Conservation (phyloP, 2,329 filamentous ascomycete species). For the Nothophaeocryptopus gaeumannii region DNA sequence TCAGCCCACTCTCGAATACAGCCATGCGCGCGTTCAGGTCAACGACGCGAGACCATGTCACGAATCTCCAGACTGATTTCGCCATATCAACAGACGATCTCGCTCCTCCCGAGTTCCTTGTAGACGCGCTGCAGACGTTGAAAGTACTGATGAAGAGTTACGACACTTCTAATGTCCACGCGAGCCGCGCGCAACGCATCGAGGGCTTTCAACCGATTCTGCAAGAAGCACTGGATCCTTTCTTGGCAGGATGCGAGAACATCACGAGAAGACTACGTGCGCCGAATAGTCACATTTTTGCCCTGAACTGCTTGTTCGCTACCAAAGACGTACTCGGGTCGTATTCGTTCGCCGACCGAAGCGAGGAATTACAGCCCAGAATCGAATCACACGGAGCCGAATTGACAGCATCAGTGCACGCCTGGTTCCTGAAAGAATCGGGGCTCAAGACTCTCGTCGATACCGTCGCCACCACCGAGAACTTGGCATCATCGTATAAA, state of each 20-base stretch:
- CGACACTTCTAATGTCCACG: constrained; percentile 70
- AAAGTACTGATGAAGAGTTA: constrained; percentile 79
- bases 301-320: constrained; percentile 67
- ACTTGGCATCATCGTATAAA: constrained; percentile 29
- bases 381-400: constrained; percentile 40
- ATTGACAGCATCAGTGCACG: constrained; percentile 57
- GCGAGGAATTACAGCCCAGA: constrained; percentile 27
- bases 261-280: constrained; percentile 61
- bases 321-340: constrained; percentile 55
- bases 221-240: constrained; percentile 79
- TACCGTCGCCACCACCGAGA: constrained; percentile 26
- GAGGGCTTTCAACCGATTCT: constrained; percentile 73
- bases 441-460: constrained; percentile 56
- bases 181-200: constrained; percentile 52
- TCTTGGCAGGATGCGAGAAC: constrained; percentile 70
- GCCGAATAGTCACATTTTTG: constrained; percentile 65
- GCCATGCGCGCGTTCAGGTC: constrained; percentile 79
- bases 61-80: constrained; percentile 69
- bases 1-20: constrained; percentile 68
- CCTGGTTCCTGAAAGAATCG: constrained; percentile 71
- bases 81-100: constrained; percentile 70
- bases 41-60: constrained; percentile 75
- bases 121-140: constrained; percentile 75
- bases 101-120: constrained; percentile 73
- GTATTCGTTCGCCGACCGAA: constrained; percentile 61